Conservation (phyloP, 805 yeast genomes). For the Tetrapisispora taiwanensis region DNA sequence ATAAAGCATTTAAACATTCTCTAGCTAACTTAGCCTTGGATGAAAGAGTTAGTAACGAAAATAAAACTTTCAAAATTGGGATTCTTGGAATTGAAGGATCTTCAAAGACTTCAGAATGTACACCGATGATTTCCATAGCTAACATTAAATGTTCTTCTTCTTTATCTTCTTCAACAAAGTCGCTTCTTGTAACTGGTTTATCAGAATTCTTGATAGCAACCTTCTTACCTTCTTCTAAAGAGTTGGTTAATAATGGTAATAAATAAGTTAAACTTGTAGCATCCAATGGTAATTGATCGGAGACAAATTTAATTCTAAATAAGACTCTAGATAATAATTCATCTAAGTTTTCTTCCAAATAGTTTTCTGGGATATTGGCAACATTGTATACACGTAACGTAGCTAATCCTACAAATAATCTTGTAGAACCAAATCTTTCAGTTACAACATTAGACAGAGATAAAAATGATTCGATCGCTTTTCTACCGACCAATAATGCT, state of each 20-base stretch:
- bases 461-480: conserved; percentile 43
- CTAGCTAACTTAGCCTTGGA: conserved; percentile 72
- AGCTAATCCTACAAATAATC: conserved; percentile 56
- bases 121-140: conserved; percentile 63
- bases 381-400: conserved; percentile 49
- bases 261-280: conserved; percentile 58
- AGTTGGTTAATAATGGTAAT: conserved; percentile 62
- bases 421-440: conserved; percentile 40
- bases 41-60: conserved; percentile 61
- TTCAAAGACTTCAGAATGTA: conserved; percentile 59
- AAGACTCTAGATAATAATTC: conserved; percentile 55
- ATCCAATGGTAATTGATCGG: conserved; percentile 66
- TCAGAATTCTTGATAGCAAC: conserved; percentile 44
- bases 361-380: conserved; percentile 36
- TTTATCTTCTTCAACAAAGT: conserved; percentile 72
- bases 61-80: conserved; percentile 48
- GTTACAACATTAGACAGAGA: conserved; percentile 43
- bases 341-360: conserved; percentile 41
- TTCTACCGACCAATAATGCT: conserved; percentile 32
- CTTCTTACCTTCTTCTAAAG: conserved; percentile 54
- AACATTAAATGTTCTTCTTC: conserved; percentile 78
- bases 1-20: conserved; percentile 68
- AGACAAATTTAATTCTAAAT: conserved; percentile 62
- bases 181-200: conserved; percentile 46
- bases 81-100: conserved; percentile 61